These are phyloP conservation scores for Moesziomyces sp. DNA, from an alignment of 1,284 basidiomycete species.

Conservation along the genomic window DNA sequence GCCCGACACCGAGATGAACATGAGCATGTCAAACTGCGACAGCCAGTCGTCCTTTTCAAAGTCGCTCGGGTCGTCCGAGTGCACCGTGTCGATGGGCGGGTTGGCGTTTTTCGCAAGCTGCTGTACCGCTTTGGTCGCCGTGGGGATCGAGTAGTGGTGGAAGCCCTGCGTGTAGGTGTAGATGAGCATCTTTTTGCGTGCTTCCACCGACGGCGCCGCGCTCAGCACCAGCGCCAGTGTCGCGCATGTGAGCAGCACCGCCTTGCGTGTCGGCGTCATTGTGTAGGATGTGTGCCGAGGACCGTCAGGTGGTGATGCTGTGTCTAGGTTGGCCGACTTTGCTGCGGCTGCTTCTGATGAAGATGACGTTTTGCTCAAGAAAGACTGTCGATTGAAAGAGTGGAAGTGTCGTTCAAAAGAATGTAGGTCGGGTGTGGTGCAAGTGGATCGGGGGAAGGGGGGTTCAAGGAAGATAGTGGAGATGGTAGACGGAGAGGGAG, in stretches of 20 bases:
- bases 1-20: constrained; percentile 57
- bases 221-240: constrained; percentile 16
- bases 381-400: too few relatives aligned
- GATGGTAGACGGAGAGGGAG: neutral
- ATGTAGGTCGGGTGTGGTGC: too few relatives aligned
- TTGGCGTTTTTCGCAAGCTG: constrained; percentile 41
- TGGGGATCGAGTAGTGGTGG: constrained; percentile 54
- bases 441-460: neutral
- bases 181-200: constrained; percentile 52
- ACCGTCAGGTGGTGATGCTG: too few relatives aligned
- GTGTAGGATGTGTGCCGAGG: neutral
- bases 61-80: constrained; percentile 43
- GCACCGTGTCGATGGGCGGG: constrained; percentile 40
- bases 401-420: too few relatives aligned
- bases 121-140: constrained; percentile 43
- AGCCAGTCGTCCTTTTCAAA: constrained; percentile 49
- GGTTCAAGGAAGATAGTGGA: neutral
- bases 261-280: constrained; percentile 12
- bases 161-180: constrained; percentile 55
- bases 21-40: constrained; percentile 55
- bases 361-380: too few relatives aligned
- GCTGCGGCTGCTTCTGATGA: too few relatives aligned
- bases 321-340: too few relatives aligned
- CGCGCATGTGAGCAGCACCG: constrained; percentile 7
- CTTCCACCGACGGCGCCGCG: constrained; percentile 19